Evolutionary conservation across 192 early-diverging fungal genomes (phyloP), one percentile per base, ranked within the genome.

Genomic region (Linnemannia exigua): DNA sequence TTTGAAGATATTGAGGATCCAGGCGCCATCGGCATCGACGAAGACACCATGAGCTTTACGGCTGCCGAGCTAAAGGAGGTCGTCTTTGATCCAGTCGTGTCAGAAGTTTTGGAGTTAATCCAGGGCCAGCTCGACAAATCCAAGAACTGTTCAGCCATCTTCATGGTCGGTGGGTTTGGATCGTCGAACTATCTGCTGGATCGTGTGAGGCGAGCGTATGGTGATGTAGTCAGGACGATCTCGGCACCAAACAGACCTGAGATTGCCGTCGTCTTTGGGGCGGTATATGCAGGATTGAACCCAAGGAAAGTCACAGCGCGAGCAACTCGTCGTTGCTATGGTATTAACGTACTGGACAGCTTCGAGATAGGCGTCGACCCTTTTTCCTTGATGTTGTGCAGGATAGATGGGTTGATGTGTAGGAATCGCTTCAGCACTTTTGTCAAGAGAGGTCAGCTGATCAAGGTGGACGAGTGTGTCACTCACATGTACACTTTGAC

Each of bases 81-180:
- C 46, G 74, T 75, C 9, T 75, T 75, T 20, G 74, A 75, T 47
- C 74, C 74, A 28, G 74, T 75, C n/a, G 74, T 75, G 58, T 7
- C 0, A 48, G 3, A 75, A 48, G 74, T 79, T 69, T 16, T 79
- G 20, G 5, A n/a, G 14, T 25, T 74, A 50, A 79, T 84, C 33
- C 31, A 38, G 41, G 41, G 35, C 11, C 82, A 84, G 51, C 73
- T 84, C 28, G 48, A 72, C 25, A 44, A 54, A 33, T 58, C 74
- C 58, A 75, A 67, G 74, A 68, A 84, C 52, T 77, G 76, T 36
- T 69, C 69, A 1, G 70, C 76, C 5, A 88, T 90, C 44, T 89
- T 90, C 48, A 77, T 90, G 68, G 89, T 89, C 5, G 89, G 89
- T 72, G 89, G 89, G 9, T 91, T 91, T 74, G 87, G 89, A 33